Conservation (phyloP, 2,329 filamentous ascomycete genomes). For the Sclerotinia trifoliorum region DNA sequence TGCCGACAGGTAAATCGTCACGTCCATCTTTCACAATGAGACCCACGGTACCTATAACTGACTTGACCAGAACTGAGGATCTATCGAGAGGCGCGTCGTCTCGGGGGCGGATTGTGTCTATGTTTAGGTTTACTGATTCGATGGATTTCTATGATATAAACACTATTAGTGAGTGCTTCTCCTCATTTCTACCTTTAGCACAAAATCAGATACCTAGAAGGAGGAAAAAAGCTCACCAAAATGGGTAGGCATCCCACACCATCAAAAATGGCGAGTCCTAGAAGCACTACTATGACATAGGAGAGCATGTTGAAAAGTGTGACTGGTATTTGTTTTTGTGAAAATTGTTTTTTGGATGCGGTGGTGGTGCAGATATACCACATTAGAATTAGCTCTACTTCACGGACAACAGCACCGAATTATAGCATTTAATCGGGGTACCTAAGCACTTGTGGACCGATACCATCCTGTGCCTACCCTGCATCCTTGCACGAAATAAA, state of each 20-base stretch:
- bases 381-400: too few relatives aligned
- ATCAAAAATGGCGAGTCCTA: neutral
- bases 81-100: neutral
- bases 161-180: neutral
- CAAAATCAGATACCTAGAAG: neutral
- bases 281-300: neutral
- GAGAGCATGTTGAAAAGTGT: neutral
- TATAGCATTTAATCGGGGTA: neutral
- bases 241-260: neutral
- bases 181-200: neutral
- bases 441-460: too few relatives aligned
- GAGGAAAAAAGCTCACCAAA: neutral
- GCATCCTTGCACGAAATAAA: neutral
- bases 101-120: too few relatives aligned
- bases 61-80: neutral
- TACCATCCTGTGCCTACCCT: neutral
- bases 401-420: too few relatives aligned
- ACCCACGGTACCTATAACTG: rapidly evolving
- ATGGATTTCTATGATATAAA: neutral
- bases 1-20: neutral
- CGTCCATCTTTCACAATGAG: too few relatives aligned
- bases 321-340: neutral
- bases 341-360: neutral
- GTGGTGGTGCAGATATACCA: neutral
- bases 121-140: neutral